Conservation (phyloP, 2,329 filamentous ascomycete genomes). For the Xylariales sp. region DNA sequence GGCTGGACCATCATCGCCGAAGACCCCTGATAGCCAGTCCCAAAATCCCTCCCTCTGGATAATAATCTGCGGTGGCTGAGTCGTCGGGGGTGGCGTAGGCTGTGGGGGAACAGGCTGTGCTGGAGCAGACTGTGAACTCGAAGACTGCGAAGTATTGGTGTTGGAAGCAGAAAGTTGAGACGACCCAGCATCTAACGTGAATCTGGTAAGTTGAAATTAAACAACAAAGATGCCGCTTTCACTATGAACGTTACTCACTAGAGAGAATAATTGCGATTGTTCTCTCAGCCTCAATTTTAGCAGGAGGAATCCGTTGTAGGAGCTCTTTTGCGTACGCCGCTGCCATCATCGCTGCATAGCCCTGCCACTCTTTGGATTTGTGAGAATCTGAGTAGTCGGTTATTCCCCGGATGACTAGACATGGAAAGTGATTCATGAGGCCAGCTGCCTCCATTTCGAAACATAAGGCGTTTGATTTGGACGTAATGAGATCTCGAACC, state of each 20-base stretch:
- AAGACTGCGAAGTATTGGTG: too few species aligned
- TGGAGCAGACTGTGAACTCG: too few species aligned
- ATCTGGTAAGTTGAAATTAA: too few species aligned
- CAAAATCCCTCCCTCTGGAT: too few species aligned
- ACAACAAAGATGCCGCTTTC: too few species aligned
- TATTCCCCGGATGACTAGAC: constrained; percentile 14
- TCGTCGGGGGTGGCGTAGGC: too few species aligned
- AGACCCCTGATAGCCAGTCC: too few species aligned
- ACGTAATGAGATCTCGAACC: constrained; percentile 18
- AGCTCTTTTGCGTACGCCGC: constrained; percentile 19
- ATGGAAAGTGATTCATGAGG: constrained; percentile 17
- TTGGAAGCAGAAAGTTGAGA: too few species aligned
- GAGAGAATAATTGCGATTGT: constrained; percentile 1
- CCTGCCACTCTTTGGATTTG: constrained; percentile 19
- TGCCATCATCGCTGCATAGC: constrained; percentile 18
- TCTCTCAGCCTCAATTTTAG: constrained; percentile 6
- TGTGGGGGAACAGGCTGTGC: too few species aligned
- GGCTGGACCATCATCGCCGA: too few species aligned
- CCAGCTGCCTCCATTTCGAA: constrained; percentile 30
- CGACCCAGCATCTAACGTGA: too few species aligned
- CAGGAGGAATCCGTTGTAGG: constrained; percentile 7
- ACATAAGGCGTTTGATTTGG: constrained; percentile 8
- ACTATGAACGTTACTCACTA: constrained; percentile 13
- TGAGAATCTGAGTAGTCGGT: constrained; percentile 25
- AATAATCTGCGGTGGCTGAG: too few species aligned